Base-by-base conservation (phyloP, 75 land plant genomes). In the Pseudotsuga menziesii region DNA sequence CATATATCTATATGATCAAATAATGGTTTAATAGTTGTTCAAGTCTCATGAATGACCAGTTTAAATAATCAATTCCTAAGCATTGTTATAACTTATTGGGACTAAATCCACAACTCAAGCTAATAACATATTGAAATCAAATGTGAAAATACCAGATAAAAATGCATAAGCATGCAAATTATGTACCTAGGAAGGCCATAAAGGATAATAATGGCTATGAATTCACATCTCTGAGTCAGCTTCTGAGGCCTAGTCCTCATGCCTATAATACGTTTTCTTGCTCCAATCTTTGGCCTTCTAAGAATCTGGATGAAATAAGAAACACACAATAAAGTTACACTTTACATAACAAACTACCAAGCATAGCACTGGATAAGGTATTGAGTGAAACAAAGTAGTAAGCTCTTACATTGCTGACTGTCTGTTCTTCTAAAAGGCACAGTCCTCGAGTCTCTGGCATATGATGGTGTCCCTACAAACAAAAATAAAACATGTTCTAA, bases 181-280 rank as follows among this genome's bases (percentile, higher is more conserved):
- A 29, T 29, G 32, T 29, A 29, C 32, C 32, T 29, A 29, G 32
- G 32, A 29, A 29, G 32, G 32, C 32, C 32, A 29, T 66, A 35
- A 56, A 95, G 82, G 71, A 95, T 86, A 59, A 95, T 93, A 77
- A 95, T 93, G 25, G 96, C 96, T 14, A 96, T 95, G n/a, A n/a
- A n/a, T n/a, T n/a, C n/a, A n/a, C 91, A 95, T 29, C 80, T 89
- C 16, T 96, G 90, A 16, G 83, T 84, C 61, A 95, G 72, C 78
- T 88, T 95, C 70, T 85, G 87, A 26, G 94, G 84, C 77, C 88
- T 87, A 35, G 90, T 84, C 62, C 83, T 83, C 90, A 93, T 85
- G 17, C 82, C 72, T 41, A 61, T 71, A 27, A 84, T 57, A 73
- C 80, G 74, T 57, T 86, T 85, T 73, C 83, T 86, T 64, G 73